Evolutionary conservation across 805 yeast species (phyloP), one percentile per base, ranked within the genome.

Genomic region (Candida pseudoglaebosa): DNA sequence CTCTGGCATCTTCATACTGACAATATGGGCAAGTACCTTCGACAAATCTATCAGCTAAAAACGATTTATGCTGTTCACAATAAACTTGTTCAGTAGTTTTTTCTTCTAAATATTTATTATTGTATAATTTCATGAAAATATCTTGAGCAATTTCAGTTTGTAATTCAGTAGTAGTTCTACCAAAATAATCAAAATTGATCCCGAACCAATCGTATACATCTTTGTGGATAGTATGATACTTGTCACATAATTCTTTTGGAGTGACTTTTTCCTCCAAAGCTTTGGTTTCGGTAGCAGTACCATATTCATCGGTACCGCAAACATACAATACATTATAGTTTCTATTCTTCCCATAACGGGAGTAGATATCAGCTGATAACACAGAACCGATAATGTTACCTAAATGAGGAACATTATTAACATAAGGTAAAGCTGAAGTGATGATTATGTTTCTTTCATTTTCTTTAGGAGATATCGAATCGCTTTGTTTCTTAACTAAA

Each of bases 231-330:
- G 75, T 73, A 62, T 88, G 84, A 64, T 87, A 93, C 62, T 91
- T 93, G 62, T 84, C 88, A 73, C 98, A 93, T 52, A 93, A 72
- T 59, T 88, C 83, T 52, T 78, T 71, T 36, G 99, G 99, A 3
- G 95, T 76, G 43, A 86, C 84, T 30, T 84, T 81, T 57, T 93
- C 99, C 61, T 91, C 98, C 36, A 93, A 67, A 8, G 99, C 99
- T 67, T 91, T 93, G 20, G 99, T 93, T 65, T 93, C 99, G 12
- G 99, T 93, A 34, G 99, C 99, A 41, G 99, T 93, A 60, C 99
- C 99, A 60, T 93, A 93, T 67, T 93, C 99, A 61, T 93, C 99
- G 28, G 99, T 93, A 67, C 99, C 99, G 65, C 99, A 89, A 41
- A 93, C 67, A 56, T 70, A 93, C 47, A 93, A 68, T 15, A 95